Conservation (phyloP, 768 basidiomycete species). For the Leucosporidium yakuticum region DNA sequence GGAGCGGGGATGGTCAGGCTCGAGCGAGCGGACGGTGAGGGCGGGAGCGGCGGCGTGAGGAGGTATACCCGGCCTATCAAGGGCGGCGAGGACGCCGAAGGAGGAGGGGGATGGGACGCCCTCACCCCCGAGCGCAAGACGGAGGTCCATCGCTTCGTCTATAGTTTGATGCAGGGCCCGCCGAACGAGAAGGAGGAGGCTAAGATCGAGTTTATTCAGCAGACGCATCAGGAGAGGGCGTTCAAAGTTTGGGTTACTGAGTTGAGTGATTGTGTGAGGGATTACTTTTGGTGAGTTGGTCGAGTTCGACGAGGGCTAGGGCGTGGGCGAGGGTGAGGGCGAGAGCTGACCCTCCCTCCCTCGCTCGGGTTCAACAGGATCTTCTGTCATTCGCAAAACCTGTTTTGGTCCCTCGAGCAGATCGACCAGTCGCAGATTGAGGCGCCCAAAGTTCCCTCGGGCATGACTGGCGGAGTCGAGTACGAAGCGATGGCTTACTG, state of each 20-base stretch:
- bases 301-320: no score
- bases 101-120: slow-evolving; percentile 21
- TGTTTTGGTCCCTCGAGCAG: slow-evolving; percentile 76
- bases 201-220: slow-evolving; percentile 46
- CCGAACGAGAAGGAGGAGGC: slow-evolving; percentile 35
- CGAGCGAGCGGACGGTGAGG: neutral
- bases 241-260: slow-evolving; percentile 78
- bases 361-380: slow-evolving; percentile 69
- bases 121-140: slow-evolving; percentile 21
- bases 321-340: no score
- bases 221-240: slow-evolving; percentile 49
- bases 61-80: slow-evolving; percentile 27
- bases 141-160: slow-evolving; percentile 25
- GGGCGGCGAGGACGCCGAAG: slow-evolving; percentile 6
- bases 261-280: slow-evolving; percentile 80
- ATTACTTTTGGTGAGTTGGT: slow-evolving; percentile 49
- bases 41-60: slow-evolving; percentile 12
- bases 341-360: neutral
- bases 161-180: slow-evolving; percentile 33
- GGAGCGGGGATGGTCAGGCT: no score
- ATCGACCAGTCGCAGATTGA: slow-evolving; percentile 80
- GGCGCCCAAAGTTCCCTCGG: slow-evolving; percentile 86
- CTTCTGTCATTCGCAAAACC: slow-evolving; percentile 91
- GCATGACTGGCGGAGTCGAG: slow-evolving; percentile 98
- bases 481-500: slow-evolving; percentile 95